A percentile compares a stretch with the other conserved stretches of the same genome.
Conservation (phyloP, 148 eudicot genomes). For the Mesembryanthemum crystallinum region DNA sequence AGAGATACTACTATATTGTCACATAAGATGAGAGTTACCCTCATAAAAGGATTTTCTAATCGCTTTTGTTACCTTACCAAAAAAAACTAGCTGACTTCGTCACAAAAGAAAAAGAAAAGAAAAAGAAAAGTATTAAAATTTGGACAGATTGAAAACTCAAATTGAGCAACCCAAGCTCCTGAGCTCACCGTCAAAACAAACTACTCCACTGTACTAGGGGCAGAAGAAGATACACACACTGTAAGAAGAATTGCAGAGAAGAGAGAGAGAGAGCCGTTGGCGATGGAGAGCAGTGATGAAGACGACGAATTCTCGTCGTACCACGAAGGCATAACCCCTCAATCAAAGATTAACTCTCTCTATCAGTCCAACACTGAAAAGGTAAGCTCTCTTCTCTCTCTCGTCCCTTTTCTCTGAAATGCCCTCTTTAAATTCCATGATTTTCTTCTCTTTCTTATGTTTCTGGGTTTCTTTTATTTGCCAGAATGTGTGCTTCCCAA, state of each 20-base stretch:
- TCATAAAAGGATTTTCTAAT: too few species aligned
- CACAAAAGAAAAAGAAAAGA: too few species aligned
- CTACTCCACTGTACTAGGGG: too few species aligned
- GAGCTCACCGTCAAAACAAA: too few species aligned
- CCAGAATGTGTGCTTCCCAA: neutral
- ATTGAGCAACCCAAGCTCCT: too few species aligned
- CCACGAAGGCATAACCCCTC: conserved; percentile 87
- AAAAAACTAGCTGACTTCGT: too few species aligned
- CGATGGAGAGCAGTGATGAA: conserved; percentile 95
- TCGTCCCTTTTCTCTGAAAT: neutral
- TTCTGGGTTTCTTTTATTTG: neutral
- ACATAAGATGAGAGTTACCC: too few species aligned
- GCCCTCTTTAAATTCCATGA: neutral
- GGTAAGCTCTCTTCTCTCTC: conserved; percentile 38
- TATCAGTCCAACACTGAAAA: conserved; percentile 86
- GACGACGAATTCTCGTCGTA: conserved; percentile 88
- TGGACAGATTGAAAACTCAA: too few species aligned
- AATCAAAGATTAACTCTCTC: conserved; percentile 81
- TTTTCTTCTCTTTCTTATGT: neutral
- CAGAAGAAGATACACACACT: too few species aligned
- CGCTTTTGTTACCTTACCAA: too few species aligned
- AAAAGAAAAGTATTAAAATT: too few species aligned
- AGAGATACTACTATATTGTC: too few species aligned
- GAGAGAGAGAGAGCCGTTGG: neutral
- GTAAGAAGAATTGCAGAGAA: neutral